A percentile compares a stretch with the other conserved stretches of the same genome.
Conservation (phyloP, 306 rosid genomes). For the Comarum palustre region DNA sequence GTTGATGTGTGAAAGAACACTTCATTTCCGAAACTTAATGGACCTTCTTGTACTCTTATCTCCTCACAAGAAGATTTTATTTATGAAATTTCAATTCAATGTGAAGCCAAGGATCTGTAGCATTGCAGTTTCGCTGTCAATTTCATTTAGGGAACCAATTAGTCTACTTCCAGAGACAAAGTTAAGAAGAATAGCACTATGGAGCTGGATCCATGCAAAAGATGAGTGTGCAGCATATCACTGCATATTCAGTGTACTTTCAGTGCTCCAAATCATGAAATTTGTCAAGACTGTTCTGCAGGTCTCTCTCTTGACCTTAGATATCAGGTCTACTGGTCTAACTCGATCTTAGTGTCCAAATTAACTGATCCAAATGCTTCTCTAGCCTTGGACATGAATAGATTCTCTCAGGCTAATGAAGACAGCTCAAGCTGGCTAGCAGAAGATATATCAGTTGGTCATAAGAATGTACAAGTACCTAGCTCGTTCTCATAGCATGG, state of each 20-base stretch:
- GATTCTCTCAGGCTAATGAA: background rate
- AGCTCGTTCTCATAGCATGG: background rate
- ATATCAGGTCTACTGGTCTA: background rate
- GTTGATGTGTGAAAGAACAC: background rate
- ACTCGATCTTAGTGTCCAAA: background rate
- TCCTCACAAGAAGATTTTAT: background rate
- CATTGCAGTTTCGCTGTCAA: background rate
- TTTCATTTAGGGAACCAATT: background rate
- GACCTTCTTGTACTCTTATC: background rate
- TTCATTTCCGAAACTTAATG: background rate
- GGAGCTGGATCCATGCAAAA: background rate
- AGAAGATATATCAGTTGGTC: background rate
- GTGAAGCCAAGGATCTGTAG: background rate
- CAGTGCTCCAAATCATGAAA: background rate
- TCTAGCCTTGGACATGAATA: background rate
- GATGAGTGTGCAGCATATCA: background rate
- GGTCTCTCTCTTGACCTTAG: background rate
- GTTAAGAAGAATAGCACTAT: background rate
- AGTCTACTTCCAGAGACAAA: background rate
- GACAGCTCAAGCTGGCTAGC: background rate
- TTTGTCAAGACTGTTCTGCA: background rate
- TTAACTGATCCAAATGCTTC: background rate
- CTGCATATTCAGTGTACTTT: background rate
- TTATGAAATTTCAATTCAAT: background rate
- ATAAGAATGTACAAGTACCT: background rate